phyloP scores from a whole-genome alignment of 352 stramenopile species.

The Pythium graminicola region DNA sequence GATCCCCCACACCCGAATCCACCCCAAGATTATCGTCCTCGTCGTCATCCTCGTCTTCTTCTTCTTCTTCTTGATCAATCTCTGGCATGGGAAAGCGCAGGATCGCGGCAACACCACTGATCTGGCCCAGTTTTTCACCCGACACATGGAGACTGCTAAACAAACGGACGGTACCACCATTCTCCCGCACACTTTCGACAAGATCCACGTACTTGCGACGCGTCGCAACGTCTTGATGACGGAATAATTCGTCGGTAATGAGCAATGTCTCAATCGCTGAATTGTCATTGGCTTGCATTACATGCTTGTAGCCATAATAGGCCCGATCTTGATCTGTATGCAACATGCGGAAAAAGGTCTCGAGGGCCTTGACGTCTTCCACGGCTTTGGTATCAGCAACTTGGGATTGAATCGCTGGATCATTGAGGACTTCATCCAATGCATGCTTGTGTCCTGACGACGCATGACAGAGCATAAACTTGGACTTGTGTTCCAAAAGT shows the following conservation, averaged over 20 bases:
- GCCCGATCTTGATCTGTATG: conserved; percentile 93
- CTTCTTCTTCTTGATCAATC: conserved; percentile 88
- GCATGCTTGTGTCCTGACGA: conserved; percentile 97
- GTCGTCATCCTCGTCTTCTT: conserved; percentile 27
- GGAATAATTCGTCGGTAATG: conserved; percentile 94
- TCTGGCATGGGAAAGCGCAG: conserved; percentile 95
- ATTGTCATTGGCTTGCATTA: conserved; percentile 87
- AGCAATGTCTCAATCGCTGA: conserved; percentile 94
- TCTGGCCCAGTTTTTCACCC: conserved; percentile 92
- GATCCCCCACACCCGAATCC: conserved; percentile 48
- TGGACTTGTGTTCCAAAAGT: conserved; percentile 94
- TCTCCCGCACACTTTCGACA: conserved; percentile 90
- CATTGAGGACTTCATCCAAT: conserved; percentile 95
- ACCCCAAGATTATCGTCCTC: conserved; percentile 32
- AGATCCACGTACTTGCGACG: conserved; percentile 92
- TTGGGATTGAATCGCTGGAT: conserved; percentile 87
- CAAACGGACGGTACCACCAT: conserved; percentile 89
- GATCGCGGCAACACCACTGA: conserved; percentile 94
- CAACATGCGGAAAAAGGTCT: conserved; percentile 96
- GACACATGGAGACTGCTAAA: conserved; percentile 95
- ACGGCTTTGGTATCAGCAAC: conserved; percentile 94
- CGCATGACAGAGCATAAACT: conserved; percentile 94
- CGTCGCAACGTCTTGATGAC: conserved; percentile 82
- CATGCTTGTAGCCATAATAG: conserved; percentile 96
- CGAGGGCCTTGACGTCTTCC: conserved; percentile 87